Base-by-base conservation (phyloP, 2,329 filamentous ascomycete genomes). In the Penicillium janthinellum region DNA sequence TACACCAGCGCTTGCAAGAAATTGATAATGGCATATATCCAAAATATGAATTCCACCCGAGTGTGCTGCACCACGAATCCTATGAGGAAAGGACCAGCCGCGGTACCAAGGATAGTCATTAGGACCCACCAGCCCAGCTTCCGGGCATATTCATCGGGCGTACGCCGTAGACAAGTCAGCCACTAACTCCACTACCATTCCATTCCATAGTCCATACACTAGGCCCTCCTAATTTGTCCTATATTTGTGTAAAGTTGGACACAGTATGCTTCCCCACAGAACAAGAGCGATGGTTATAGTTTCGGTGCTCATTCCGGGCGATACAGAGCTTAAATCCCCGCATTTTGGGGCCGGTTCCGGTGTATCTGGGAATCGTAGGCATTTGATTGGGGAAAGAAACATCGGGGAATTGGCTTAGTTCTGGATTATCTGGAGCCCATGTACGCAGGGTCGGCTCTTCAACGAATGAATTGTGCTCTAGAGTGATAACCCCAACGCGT, bases 21-120 rank as follows among this genome's bases (percentile, higher is more conserved):
- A 63, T 86, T 85, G 59, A 79, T 79, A 34, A 85, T 85, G 6
- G 81, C 82, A 15, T 84, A 74, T 25, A 81, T 79, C 78, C 79
- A 85, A 70, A 82, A 86, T 31, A 85, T 83, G 83, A 83, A 86
- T 5, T 80, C 73, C 50, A 82, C 84, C 0, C 81, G 79, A 11
- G 80, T 77, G 22, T 80, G 77, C 53, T 81, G 71, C 0, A 79
- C 78, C 0, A 85, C 83, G 38, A 70, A 70, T 0, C 68, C 69
- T 57, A 71, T 68, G 22, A 72, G 64, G n/a, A 71, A 66, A 0
- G 67, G 66, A 4, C 66, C 66, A 10, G 72, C 64, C 0, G 79
- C 79, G 17, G 78, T 77, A 42, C 80, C 80, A 7, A 82, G 61
- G 0, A 79, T 82, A 12, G 80, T 71, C 70, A 83, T 77, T 28